Base-by-base conservation (phyloP, 768 basidiomycete genomes). In the Chalciporus pseudorubinellus region DNA sequence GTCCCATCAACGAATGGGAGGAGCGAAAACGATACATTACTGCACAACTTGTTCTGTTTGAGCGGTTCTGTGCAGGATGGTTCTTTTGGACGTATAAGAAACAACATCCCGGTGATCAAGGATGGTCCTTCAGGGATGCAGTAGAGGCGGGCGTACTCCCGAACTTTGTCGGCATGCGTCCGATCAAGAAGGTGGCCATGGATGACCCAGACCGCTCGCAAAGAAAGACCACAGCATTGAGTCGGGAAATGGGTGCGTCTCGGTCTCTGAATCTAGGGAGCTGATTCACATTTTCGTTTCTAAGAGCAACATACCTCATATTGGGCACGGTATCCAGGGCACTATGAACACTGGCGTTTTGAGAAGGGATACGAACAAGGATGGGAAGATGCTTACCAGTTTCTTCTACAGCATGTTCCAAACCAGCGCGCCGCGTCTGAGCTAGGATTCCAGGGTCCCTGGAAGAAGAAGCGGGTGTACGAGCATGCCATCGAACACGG, bases 71-170 rank as follows among this genome's bases (percentile, higher is more conserved):
- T 52, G 81, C 79, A 0, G 91, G 91, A 5, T 87, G 80, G 78
- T 92, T 84, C 71, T 92, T 87, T 64, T 91, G 91, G 91, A 90
- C 87, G 33, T 86, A 82, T 62, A 90, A 84, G 73, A 89, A 91
- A 66, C 77, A 82, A 44, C 63, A 70, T 5, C 66, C 64, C 4
- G 82, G 83, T 48, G 90, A 92, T 69, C 76, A 71, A 4, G 89
- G 89, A 1, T 92, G 90, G 91, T 81, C 80, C 24, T 78, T 86
- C 33, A 73, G 76, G 51, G 84, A 90, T 65, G 84, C 86, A 0
- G 77, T 80, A 1, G 74, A 73, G 21, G 76, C 74, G 3, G 84
- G 83, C 7, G 80, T 87, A 5, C 79, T 90, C 58, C 89, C 87
- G 1, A 18, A 60, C 1, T 73, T 60, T 42, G 70, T 84, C 6